Evolutionary conservation across 2,329 filamentous ascomycete species (phyloP).

Genomic region (Ophiostoma tasmaniense): DNA sequence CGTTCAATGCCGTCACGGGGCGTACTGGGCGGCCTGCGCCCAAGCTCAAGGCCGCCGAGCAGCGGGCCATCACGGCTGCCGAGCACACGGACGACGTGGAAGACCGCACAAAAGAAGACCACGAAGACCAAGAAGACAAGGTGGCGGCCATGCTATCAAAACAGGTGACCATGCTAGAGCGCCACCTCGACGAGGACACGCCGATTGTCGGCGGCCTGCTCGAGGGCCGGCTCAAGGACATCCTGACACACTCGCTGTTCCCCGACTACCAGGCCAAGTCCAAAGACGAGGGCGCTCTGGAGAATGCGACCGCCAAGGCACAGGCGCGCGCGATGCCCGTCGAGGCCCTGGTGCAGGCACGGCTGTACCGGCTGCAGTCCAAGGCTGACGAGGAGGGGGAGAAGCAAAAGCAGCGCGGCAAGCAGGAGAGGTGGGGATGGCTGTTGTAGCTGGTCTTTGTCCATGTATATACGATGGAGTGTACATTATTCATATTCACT

Average conservation of each 20-base stretch:
- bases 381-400: not conserved
- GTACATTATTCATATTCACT: not conserved
- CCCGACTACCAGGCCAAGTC: not conserved
- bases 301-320: not conserved
- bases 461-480: not conserved
- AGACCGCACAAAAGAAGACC: no score
- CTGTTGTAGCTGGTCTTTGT: not conserved
- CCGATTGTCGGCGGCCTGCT: conserved; percentile 12
- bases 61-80: not conserved
- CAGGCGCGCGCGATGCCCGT: conserved; percentile 10
- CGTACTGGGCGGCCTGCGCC: not conserved
- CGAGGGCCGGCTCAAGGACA: conserved; percentile 14
- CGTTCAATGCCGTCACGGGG: conserved; percentile 3
- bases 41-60: not conserved
- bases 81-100: not conserved
- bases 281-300: not conserved
- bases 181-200: conserved; percentile 15
- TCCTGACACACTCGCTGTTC: conserved; percentile 12
- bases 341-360: conserved; percentile 8
- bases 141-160: not conserved
- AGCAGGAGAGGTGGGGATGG: not conserved
- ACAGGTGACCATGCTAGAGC: conserved; percentile 14
- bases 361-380: not conserved
- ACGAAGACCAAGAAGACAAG: not conserved
- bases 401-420: not conserved